Percentiles rank a stretch among this genome's conserved stretches.
Evolutionary conservation across 306 rosid genomes (phyloP).

Genomic region (Abrus precatorius): DNA sequence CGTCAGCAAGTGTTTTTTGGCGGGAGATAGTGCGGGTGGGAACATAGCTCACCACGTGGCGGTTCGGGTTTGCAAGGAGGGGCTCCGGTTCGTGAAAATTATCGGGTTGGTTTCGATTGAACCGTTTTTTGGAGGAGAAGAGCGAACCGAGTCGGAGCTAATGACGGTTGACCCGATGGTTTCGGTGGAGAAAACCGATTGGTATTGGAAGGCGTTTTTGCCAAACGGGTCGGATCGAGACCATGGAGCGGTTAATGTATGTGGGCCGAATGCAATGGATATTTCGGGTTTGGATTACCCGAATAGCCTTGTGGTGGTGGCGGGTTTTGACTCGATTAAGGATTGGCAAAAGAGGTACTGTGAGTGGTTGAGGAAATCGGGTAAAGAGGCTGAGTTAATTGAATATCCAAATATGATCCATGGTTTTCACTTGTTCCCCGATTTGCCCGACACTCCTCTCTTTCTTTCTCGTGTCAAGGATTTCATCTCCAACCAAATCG

Average conservation of each 20-base stretch:
- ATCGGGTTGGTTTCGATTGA: conserved; percentile 71
- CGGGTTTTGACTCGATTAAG: conserved; percentile 73
- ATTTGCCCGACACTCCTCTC: conserved; percentile 50
- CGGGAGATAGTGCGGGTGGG: conserved; percentile 87
- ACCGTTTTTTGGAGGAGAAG: conserved; percentile 86
- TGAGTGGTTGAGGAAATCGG: conserved; percentile 68
- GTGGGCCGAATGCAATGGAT: conserved; percentile 66
- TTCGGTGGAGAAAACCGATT: conserved; percentile 55
- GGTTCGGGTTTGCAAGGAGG: conserved; percentile 38
- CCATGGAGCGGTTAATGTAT: conserved; percentile 62
- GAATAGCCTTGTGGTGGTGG: conserved; percentile 61
- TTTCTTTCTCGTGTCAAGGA: conserved; percentile 54
- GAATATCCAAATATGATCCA: conserved; percentile 71
- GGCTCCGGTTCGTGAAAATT: not conserved
- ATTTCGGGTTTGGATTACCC: conserved; percentile 68
- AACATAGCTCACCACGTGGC: conserved; percentile 81
- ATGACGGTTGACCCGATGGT: conserved; percentile 50
- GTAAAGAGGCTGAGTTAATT: conserved; percentile 59
- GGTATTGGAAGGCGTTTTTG: conserved; percentile 66
- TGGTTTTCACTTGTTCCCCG: conserved; percentile 61
- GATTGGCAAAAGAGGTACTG: conserved; percentile 73
- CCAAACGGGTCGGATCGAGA: conserved; percentile 60
- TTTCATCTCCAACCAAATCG: conserved; percentile 48
- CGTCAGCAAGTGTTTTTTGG: conserved; percentile 59
- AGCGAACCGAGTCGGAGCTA: conserved; percentile 68